phyloP scores from a whole-genome alignment of 1,139 yeast genomes.

The Lodderomyces margitis region DNA sequence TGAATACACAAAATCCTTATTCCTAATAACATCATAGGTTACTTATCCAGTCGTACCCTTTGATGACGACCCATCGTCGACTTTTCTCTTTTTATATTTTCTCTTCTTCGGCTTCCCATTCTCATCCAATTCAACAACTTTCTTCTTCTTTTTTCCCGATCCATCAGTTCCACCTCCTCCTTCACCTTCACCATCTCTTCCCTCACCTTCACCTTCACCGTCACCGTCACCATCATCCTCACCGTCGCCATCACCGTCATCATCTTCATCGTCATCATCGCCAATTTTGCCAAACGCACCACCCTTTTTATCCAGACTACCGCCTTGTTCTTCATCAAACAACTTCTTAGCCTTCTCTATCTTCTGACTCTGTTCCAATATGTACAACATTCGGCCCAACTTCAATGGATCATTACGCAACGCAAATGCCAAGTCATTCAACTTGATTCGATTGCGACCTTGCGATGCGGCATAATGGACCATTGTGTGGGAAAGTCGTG shows the following conservation, averaged over 20 bases:
- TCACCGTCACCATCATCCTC: conserved; percentile 7
- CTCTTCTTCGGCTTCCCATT: conserved; percentile 5
- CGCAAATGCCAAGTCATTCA: conserved; percentile 87
- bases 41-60: too few relatives aligned
- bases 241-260: conserved; percentile 12
- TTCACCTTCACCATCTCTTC: conserved; percentile 3
- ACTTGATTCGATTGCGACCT: conserved; percentile 71
- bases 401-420: conserved; percentile 79
- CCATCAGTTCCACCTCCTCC: conserved; percentile 2
- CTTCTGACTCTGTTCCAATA: conserved; percentile 68
- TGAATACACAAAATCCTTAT: too few relatives aligned
- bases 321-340: conserved; percentile 39
- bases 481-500: conserved; percentile 47
- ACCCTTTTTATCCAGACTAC: conserved; percentile 10
- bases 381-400: conserved; percentile 79
- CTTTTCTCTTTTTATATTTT: conserved; percentile 6
- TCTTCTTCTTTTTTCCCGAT: conserved; percentile 2
- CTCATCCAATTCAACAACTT: conserved; percentile 5
- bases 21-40: too few relatives aligned
- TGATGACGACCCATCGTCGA: conserved; percentile 1
- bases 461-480: conserved; percentile 26
- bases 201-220: neutral
- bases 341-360: conserved; percentile 80
- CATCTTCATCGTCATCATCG: conserved; percentile 15
- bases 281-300: conserved; percentile 10